Base-by-base conservation (phyloP, 768 basidiomycete species). In the Tricholomella constricta region DNA sequence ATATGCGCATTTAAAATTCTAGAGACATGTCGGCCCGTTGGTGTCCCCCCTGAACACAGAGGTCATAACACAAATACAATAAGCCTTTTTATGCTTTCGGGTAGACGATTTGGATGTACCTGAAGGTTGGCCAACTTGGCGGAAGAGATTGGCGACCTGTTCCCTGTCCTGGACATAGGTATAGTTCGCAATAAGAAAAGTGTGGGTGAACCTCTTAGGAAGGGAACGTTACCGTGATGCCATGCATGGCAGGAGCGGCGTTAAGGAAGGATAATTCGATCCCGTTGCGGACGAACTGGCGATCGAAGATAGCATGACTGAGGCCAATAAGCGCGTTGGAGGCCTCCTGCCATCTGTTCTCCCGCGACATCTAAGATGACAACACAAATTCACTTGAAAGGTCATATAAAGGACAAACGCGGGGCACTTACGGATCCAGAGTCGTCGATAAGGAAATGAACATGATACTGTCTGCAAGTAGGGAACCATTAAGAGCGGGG, bases 381-480 rank as follows among this genome's bases (percentile, higher is more conserved):
- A 20, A 17, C 19, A 12, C 17, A 20, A 17, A 9, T 29, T 31
- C 11, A 29, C 1, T 6, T 5, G 11, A 12, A 19, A 22, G 4
- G n/a, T n/a, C 12, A 25, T n/a, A 27, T 17, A 43, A 25, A 14
- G 5, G 15, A n/a, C 15, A 6, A 5, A n/a, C n/a, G n/a, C 5
- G 15, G n/a, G n/a, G 17, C 4, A 48, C 53, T 6, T 3, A 54
- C 53, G 7, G 53, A 54, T 27, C 14, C 14, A 7, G 53, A 54
- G 40, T 54, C 53, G 34, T 54, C 53, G 26, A 54, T 36, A 20
- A 54, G 40, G 53, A 54, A 54, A 12, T 22, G n/a, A 35, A 54
- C 46, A 29, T 54, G 3, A 29, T 6, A 34, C 23, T 10, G 2
- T 10, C 25, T 9, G 14, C 40, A 20, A 40, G 36, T n/a, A 19